These are phyloP conservation scores for Colletotrichum agaves DNA, from an alignment of 2,329 filamentous ascomycete genomes.

Conservation along the genomic window DNA sequence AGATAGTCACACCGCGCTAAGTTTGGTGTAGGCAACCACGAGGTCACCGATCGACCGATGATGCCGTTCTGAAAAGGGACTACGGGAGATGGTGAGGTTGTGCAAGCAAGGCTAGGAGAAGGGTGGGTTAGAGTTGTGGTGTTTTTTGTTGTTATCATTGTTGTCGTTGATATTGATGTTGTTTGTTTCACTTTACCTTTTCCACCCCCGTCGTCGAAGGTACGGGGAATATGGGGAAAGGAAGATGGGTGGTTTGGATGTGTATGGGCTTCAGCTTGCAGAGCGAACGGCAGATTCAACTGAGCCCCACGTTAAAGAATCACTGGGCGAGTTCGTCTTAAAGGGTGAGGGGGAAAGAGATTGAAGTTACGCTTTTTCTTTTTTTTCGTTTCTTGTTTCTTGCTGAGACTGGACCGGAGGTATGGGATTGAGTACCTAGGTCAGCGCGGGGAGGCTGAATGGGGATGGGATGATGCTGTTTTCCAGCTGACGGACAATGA, in stretches of 20 bases:
- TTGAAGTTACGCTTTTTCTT: slow-evolving; percentile 7
- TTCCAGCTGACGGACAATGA: slow-evolving; percentile 17
- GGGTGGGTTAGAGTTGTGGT: neutral
- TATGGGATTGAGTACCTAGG: slow-evolving; percentile 31
- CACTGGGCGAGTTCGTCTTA: too few relatives aligned
- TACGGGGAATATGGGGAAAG: slow-evolving; percentile 4
- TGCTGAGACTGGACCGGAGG: slow-evolving; percentile 18
- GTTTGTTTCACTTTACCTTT: slow-evolving; percentile 5
- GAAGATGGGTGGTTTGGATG: neutral
- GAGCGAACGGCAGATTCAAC: slow-evolving; percentile 3
- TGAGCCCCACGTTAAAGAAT: neutral
- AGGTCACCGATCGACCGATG: slow-evolving; percentile 34
- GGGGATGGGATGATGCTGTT: slow-evolving; percentile 27
- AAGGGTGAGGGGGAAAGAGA: neutral
- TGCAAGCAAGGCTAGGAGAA: neutral
- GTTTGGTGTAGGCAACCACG: slow-evolving; percentile 31
- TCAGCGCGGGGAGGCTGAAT: slow-evolving; percentile 19
- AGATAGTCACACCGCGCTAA: slow-evolving; percentile 31
- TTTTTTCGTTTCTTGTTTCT: slow-evolving; percentile 12
- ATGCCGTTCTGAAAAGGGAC: neutral
- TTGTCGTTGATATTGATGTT: neutral
- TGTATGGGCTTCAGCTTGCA: slow-evolving; percentile 22
- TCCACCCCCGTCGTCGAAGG: neutral
- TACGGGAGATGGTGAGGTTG: neutral
- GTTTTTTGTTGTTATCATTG: slow-evolving; percentile 10